Base-by-base conservation (phyloP, 1,284 basidiomycete genomes). In the Pseudozyma sp. region DNA sequence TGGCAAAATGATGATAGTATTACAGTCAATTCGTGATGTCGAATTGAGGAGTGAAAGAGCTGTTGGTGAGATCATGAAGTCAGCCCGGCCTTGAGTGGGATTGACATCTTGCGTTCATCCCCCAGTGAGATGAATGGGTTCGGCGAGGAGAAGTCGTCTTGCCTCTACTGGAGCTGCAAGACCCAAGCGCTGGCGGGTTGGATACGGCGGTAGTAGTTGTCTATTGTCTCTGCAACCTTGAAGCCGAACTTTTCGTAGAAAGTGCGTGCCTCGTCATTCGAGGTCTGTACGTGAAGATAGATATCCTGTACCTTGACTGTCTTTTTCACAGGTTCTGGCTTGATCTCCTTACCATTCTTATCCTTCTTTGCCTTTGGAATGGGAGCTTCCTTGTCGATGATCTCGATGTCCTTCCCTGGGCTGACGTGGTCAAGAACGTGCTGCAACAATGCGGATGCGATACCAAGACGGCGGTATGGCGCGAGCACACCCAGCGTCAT, bases 401-500 rank as follows among this genome's bases (percentile, higher is more conserved):
- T 52, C 44, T 59, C 40, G 57, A 76, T 59, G 45, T 63, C 58
- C 38, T 74, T 76, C n/a, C 85, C 84, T 11, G 79, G 77, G 25
- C 72, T 70, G 16, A 84, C 85, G 16, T 77, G 56, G 19, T 81
- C 65, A 21, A 86, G 67, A 14, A 86, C 77, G 43, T 86, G 79
- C 55, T 78, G 59, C 34, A 86, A 59, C 9, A 86, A 63, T 14
- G 81, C 73, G 1, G 77, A 78, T 12, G 84, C 86, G 55, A 86
- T 80, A 3, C 86, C 86, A 49, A 86, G 83, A 10, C 84, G 78
- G n/a, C 86, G 83, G 66, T 86, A 86, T 1, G 86, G 83, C 39
- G 82, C 79, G 5, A 86, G 76, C 4, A 86, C 85, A 18, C 85
- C 86, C n/a, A 86, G 78, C 3, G 85, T 86, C 85, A 86, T 86